Evolutionary conservation across 2,329 filamentous ascomycete genomes (phyloP).

Genomic region (Rhexocercosporidium sp.): DNA sequence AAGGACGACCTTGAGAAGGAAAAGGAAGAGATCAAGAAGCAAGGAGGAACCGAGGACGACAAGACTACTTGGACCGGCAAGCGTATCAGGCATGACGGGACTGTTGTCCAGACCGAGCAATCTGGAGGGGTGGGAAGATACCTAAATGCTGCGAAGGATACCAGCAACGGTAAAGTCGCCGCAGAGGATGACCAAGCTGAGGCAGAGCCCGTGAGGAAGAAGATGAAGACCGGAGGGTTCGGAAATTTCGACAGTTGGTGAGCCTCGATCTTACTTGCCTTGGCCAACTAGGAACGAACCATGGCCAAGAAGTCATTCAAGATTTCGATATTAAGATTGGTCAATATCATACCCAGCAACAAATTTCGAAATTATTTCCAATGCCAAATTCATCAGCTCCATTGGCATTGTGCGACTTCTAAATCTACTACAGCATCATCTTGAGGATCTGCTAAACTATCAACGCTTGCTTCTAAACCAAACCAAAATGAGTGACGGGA

Average conservation of each 20-base stretch:
- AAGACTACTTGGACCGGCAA: slow-evolving; percentile 96
- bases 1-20: slow-evolving; percentile 62
- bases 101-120: slow-evolving; percentile 52
- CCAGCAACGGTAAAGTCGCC: slow-evolving; percentile 46
- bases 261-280: slow-evolving; percentile 26
- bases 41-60: slow-evolving; percentile 84
- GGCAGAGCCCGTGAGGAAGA: slow-evolving; percentile 80
- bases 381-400: too few relatives aligned
- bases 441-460: too few relatives aligned
- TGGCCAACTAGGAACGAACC: neutral
- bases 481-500: too few relatives aligned
- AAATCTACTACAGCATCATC: too few relatives aligned
- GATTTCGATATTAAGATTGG: too few relatives aligned
- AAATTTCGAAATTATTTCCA: too few relatives aligned
- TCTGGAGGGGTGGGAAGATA: slow-evolving; percentile 76
- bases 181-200: slow-evolving; percentile 67
- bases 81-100: slow-evolving; percentile 73
- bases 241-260: slow-evolving; percentile 96
- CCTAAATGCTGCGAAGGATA: slow-evolving; percentile 61
- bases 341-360: too few relatives aligned
- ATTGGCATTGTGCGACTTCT: too few relatives aligned
- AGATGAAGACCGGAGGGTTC: slow-evolving; percentile 79
- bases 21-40: slow-evolving; percentile 64
- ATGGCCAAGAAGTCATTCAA: too few relatives aligned
- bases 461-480: too few relatives aligned